A percentile compares a stretch with the other conserved stretches of the same genome.
Conservation (phyloP, 257 asterid species). For the Paulownia fortunei region DNA sequence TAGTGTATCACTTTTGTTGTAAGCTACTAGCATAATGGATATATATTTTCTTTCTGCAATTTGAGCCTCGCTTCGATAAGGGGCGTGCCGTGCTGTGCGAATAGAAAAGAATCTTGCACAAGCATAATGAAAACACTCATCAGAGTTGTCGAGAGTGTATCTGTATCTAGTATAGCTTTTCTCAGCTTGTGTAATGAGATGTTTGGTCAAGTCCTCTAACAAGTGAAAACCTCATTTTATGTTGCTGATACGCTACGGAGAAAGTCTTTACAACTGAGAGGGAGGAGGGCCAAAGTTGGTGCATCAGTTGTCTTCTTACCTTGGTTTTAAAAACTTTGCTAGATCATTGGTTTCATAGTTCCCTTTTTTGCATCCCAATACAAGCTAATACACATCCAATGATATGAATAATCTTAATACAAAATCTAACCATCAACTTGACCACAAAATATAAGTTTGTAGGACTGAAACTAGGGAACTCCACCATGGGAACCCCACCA, state of each 20-base stretch:
- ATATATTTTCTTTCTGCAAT: not conserved
- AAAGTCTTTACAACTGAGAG: not conserved
- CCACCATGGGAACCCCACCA: not conserved
- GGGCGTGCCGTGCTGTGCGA: not conserved
- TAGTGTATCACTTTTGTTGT: not conserved
- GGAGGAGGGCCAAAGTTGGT: not conserved
- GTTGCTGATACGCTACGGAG: not conserved
- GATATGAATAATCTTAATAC: conserved; percentile 6
- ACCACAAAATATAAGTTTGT: not conserved
- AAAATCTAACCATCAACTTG: not conserved
- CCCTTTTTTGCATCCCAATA: not conserved
- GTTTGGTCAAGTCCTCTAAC: conserved; percentile 18
- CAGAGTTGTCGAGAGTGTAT: not conserved
- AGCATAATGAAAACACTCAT: not conserved
- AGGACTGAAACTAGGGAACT: conserved; percentile 15
- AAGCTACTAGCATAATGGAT: conserved; percentile 1
- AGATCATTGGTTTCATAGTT: not conserved
- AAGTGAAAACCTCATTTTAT: conserved; percentile 22
- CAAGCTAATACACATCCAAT: conserved; percentile 15
- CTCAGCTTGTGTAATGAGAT: conserved; percentile 25
- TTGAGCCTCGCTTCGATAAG: not conserved
- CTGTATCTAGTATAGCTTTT: conserved; percentile 5
- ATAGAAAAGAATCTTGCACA: not conserved
- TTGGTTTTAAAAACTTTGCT: not conserved
- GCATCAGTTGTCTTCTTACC: not conserved